phyloP scores from a whole-genome alignment of 768 basidiomycete species.

The Termitomyces eurrhizus region DNA sequence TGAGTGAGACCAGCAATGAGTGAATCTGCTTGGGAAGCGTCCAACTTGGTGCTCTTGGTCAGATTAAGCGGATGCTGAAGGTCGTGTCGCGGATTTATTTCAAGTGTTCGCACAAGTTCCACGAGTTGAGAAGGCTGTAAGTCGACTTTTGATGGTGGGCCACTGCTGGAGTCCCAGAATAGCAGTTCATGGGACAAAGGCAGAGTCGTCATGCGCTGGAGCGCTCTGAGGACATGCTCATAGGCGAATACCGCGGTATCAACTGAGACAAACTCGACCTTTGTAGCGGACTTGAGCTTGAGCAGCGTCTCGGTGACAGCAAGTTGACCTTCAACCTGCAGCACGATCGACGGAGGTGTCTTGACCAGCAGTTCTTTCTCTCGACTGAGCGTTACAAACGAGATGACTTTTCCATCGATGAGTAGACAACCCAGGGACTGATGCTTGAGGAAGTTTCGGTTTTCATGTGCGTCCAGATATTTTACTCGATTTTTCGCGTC shows the following conservation, averaged over 20 bases:
- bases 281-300: background rate
- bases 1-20: background rate
- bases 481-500: background rate
- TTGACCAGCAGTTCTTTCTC: background rate
- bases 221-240: background rate
- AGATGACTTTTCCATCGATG: background rate
- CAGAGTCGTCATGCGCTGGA: background rate
- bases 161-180: background rate
- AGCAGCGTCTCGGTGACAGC: background rate
- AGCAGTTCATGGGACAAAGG: background rate
- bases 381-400: background rate
- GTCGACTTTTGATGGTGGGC: background rate
- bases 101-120: background rate
- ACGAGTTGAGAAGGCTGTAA: background rate
- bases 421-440: constrained; percentile 1
- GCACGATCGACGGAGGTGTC: background rate
- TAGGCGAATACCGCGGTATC: background rate
- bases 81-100: background rate
- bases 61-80: background rate
- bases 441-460: background rate
- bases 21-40: background rate
- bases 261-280: background rate
- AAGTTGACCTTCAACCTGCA: background rate
- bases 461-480: background rate
- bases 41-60: background rate